Percentiles rank a stretch among this genome's conserved stretches.
phyloP scores from a whole-genome alignment of 768 basidiomycete species.

The Punctularia strigosozonata region DNA sequence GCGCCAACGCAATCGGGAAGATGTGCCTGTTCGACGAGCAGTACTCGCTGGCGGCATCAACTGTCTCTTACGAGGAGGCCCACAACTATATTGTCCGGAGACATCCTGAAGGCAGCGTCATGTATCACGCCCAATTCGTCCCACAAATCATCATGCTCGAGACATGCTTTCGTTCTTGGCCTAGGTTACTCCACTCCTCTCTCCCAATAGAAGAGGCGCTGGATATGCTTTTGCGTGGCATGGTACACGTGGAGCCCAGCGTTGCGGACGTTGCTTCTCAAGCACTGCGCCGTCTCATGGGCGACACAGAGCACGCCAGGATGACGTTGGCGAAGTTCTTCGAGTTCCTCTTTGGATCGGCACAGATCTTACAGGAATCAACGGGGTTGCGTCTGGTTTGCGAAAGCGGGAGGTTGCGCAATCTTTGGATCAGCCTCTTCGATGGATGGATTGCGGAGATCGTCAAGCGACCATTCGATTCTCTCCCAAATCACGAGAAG shows the following conservation, averaged over 20 bases:
- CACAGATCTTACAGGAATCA: conserved; percentile 49
- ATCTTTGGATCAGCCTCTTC: conserved; percentile 64
- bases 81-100: conserved; percentile 56
- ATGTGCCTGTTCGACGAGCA: conserved; percentile 85
- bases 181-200: conserved; percentile 56
- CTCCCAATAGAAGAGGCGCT: conserved; percentile 47
- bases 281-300: conserved; percentile 65
- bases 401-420: conserved; percentile 55
- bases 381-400: conserved; percentile 49
- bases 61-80: conserved; percentile 54
- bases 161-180: conserved; percentile 75
- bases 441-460: conserved; percentile 53
- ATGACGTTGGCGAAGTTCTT: conserved; percentile 55
- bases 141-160: conserved; percentile 64
- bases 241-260: conserved; percentile 75
- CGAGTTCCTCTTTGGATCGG: conserved; percentile 63
- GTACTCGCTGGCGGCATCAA: conserved; percentile 47
- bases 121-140: conserved; percentile 49
- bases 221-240: conserved; percentile 69
- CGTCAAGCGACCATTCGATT: conserved; percentile 27
- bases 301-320: conserved; percentile 40
- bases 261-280: conserved; percentile 57
- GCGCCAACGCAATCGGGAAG: conserved; percentile 51
- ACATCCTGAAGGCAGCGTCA: conserved; percentile 52
- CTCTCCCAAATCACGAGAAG: conserved; percentile 26